Percentiles rank a stretch among this genome's conserved stretches.
Evolutionary conservation across 1,284 basidiomycete species (phyloP).

Genomic region (Apiotrichum montevideense): DNA sequence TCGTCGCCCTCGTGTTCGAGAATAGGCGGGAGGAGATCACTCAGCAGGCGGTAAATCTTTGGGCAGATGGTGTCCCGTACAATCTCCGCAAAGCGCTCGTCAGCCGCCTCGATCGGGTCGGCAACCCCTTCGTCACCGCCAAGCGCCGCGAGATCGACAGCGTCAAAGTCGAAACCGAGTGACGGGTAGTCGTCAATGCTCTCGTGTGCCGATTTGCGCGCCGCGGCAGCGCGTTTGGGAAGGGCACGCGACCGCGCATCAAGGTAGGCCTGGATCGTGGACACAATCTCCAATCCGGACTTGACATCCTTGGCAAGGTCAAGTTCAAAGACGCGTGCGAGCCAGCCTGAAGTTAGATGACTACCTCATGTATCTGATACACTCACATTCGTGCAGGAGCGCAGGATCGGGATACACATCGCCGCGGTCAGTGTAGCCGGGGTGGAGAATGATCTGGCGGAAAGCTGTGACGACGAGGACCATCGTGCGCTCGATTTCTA

Average conservation of each 20-base stretch:
- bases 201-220: slow-evolving; percentile 49
- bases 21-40: slow-evolving; percentile 50
- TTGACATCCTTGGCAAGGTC: slow-evolving; percentile 51
- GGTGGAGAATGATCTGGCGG: slow-evolving; percentile 53
- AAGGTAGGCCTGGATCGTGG: slow-evolving; percentile 61
- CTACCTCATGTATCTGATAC: neutral
- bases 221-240: slow-evolving; percentile 51
- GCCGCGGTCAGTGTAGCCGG: slow-evolving; percentile 9
- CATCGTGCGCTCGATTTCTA: slow-evolving; percentile 42
- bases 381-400: slow-evolving; percentile 58
- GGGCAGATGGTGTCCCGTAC: slow-evolving; percentile 56
- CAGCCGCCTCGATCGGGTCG: slow-evolving; percentile 30
- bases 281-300: slow-evolving; percentile 56
- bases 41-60: slow-evolving; percentile 59
- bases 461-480: slow-evolving; percentile 59
- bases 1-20: slow-evolving; percentile 24
- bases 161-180: slow-evolving; percentile 42
- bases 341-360: slow-evolving; percentile 54
- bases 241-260: slow-evolving; percentile 55
- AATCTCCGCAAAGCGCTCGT: slow-evolving; percentile 48
- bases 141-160: slow-evolving; percentile 25
- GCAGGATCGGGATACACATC: slow-evolving; percentile 60
- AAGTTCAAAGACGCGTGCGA: slow-evolving; percentile 56
- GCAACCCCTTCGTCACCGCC: slow-evolving; percentile 29
- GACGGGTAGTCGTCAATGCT: slow-evolving; percentile 61